Percentiles rank a stretch among this genome's conserved stretches.
Conservation (phyloP, 2,329 filamentous ascomycete species). For the Pseudogymnoascus sp. region DNA sequence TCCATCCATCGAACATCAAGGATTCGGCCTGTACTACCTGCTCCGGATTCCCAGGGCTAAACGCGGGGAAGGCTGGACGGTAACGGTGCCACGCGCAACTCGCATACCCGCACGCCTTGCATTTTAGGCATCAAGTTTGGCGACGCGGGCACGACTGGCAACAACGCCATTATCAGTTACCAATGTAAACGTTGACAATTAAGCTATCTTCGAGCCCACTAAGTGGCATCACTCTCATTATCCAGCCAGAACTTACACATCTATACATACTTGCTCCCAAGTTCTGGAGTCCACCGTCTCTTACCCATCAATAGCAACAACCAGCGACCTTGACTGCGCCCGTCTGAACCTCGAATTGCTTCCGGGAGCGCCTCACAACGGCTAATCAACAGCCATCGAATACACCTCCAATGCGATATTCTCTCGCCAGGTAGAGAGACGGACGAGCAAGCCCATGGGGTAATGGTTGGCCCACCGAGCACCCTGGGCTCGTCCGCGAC, state of each 20-base stretch:
- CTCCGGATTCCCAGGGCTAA: background rate
- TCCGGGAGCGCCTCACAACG: background rate
- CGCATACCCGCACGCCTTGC: background rate
- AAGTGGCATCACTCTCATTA: conserved; percentile 4
- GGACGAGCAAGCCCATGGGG: conserved; percentile 24
- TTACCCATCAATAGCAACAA: background rate
- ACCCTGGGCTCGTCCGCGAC: conserved; percentile 50
- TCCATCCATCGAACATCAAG: background rate
- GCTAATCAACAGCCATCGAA: conserved; percentile 2
- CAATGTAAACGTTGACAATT: conserved; percentile 10
- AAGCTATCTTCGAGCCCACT: background rate
- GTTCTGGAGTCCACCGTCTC: background rate
- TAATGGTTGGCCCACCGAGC: conserved; percentile 35
- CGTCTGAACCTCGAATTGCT: background rate
- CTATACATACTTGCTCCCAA: background rate
- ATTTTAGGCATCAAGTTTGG: conserved; percentile 1
- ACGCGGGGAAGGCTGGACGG: background rate
- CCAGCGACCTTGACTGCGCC: background rate
- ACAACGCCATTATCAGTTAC: conserved; percentile 11
- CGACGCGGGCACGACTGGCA: conserved; percentile 8
- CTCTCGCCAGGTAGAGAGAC: conserved; percentile 5
- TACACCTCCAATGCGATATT: conserved; percentile 1
- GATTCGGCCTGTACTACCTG: background rate
- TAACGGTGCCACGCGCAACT: background rate
- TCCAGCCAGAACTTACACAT: background rate